Evolutionary conservation across 2,329 filamentous ascomycete genomes (phyloP), one percentile per base, ranked within the genome.

Genomic region (Reticulascus tulasneorum): DNA sequence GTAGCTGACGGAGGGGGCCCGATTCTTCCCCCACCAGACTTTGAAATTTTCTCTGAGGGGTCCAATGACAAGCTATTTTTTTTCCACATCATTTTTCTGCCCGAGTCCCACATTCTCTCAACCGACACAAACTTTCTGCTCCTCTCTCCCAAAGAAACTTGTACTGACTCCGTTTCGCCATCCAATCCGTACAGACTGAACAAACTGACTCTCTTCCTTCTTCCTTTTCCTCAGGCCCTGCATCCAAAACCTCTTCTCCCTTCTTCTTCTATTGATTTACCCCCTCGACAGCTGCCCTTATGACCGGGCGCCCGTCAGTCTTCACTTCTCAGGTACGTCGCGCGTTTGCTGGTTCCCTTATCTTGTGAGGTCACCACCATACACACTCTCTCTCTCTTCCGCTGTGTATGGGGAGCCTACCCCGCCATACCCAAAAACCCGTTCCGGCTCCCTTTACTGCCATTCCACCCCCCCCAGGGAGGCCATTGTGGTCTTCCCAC

Each of bases 311-410:
- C 77, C 75, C 77, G 69, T 87, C 85, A 66, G 77, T 83, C 66
- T 90, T 88, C 74, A 90, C 85, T 71, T 90, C 84, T 69, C 85
- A 90, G 80, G 84, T 87, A 82, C 46, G 73, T 64, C 32, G 31
- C 29, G 16, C 13, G 19, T 19, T 20, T 18, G 22, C 19, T 22
- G 15, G 23, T 15, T 9, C 7, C 8, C 21, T 19, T 24, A 24
- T 24, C 23, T 9, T n/a, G n/a, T n/a, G n/a, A n/a, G n/a, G 28
- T 30, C 28, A 30, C 22, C 18, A 12, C 25, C 25, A n/a, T 30
- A 12, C 16, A 9, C 22, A 20, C 10, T 20, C 9, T 6, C 28
- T 9, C 16, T 9, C 25, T 16, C 26, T 18, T 27, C 24, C 13
- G 24, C 24, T n/a, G n/a, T n/a, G n/a, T n/a, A n/a, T n/a, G n/a